phyloP scores from a whole-genome alignment of 192 early-diverging fungal genomes.

The Paraglomus brasilianum region DNA sequence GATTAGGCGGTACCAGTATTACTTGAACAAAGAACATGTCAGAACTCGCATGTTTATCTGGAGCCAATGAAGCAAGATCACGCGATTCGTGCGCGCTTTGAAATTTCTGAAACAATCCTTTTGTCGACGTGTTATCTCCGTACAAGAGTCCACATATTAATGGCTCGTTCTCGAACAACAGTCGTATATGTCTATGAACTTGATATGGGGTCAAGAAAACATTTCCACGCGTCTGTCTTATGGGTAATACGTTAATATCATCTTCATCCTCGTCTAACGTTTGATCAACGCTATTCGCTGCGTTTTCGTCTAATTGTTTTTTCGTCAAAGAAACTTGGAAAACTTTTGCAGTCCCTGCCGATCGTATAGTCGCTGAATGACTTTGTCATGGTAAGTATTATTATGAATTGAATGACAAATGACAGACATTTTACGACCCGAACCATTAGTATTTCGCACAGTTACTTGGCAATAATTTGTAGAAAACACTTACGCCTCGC shows the following conservation, averaged over 20 bases:
- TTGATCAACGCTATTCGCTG: constrained; percentile 38
- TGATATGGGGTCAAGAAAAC: constrained; percentile 70
- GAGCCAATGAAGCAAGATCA: not conserved
- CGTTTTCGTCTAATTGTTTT: constrained; percentile 28
- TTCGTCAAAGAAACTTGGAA: constrained; percentile 70
- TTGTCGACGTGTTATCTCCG: no score
- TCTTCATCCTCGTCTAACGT: constrained; percentile 41
- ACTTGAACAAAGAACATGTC: constrained; percentile 95
- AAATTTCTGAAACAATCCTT: no score
- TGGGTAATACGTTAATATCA: constrained; percentile 33
- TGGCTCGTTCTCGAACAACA: constrained; percentile 78
- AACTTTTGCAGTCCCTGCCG: constrained; percentile 81
- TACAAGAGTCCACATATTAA: constrained; percentile 78
- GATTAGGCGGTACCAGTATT: constrained; percentile 86
- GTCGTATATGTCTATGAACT: constrained; percentile 72
- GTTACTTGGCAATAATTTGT: not conserved
- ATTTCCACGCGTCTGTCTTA: constrained; percentile 41
- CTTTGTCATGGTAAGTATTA: not conserved
- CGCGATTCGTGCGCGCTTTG: no score
- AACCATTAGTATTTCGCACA: not conserved
- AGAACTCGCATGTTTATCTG: constrained; percentile 43
- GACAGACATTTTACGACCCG: not conserved
- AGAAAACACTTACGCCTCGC: constrained; percentile 44
- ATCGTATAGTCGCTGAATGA: constrained; percentile 68
- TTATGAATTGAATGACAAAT: not conserved